Conservation (phyloP, 2,329 filamentous ascomycete genomes). For the Aureobasidium musti region DNA sequence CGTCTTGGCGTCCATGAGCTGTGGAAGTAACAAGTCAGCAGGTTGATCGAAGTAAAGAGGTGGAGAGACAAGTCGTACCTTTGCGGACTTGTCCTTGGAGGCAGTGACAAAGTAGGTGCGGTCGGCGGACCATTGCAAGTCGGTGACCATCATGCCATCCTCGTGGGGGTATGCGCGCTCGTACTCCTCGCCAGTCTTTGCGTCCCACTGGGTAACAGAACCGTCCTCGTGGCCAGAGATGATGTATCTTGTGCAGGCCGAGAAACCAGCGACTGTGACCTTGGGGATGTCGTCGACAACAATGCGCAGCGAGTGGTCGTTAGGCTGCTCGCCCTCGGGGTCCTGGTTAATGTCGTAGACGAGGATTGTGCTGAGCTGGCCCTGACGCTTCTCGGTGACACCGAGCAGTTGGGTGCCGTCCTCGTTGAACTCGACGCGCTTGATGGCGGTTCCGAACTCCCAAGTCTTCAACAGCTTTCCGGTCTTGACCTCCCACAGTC, state of each 20-base stretch:
- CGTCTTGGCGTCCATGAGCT: slow-evolving; percentile 81
- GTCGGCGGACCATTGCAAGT: slow-evolving; percentile 92
- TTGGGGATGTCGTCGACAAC: slow-evolving; percentile 90
- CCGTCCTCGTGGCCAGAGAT: slow-evolving; percentile 98
- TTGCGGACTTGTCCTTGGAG: slow-evolving; percentile 96
- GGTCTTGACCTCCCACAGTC: slow-evolving; percentile 93
- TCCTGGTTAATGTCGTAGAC: slow-evolving; percentile 88
- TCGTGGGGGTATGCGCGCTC: slow-evolving; percentile 84
- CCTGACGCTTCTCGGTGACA: slow-evolving; percentile 98
- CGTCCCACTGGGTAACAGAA: slow-evolving; percentile 85
- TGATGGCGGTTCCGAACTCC: slow-evolving; percentile 96
- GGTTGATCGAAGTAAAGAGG: slow-evolving; percentile 1
- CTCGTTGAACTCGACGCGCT: slow-evolving; percentile 95
- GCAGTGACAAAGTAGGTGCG: slow-evolving; percentile 98
- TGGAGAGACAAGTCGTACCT: slow-evolving; percentile 56
- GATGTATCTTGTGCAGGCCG: slow-evolving; percentile 92
- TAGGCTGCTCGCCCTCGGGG: slow-evolving; percentile 76
- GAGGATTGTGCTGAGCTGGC: slow-evolving; percentile 89
- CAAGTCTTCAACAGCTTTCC: slow-evolving; percentile 94
- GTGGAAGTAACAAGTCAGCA: not conserved
- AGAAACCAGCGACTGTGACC: slow-evolving; percentile 96
- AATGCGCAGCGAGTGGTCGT: slow-evolving; percentile 82
- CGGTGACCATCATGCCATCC: slow-evolving; percentile 77
- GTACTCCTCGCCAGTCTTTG: slow-evolving; percentile 82
- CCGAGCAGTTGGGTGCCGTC: slow-evolving; percentile 88